Percentiles rank a stretch among this genome's conserved stretches.
Conservation (phyloP, 2,329 filamentous ascomycete genomes). For the Botrytis medusae region DNA sequence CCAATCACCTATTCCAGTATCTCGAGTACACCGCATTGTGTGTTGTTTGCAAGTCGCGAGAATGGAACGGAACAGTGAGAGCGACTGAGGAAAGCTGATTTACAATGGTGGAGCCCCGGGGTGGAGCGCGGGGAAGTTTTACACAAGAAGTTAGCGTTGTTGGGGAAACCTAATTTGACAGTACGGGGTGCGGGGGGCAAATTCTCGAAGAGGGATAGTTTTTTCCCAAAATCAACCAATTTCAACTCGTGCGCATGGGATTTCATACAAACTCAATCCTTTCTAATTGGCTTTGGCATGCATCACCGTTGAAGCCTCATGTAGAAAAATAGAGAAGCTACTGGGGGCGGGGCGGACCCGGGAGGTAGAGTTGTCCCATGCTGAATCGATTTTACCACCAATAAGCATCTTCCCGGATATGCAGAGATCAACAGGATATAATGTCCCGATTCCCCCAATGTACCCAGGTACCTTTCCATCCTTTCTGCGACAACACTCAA, state of each 20-base stretch:
- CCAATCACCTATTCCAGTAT: too few relatives aligned
- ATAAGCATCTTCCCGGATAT: not conserved
- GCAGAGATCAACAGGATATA: constrained; percentile 1
- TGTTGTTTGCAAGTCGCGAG: not conserved
- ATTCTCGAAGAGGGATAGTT: not conserved
- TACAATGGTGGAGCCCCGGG: not conserved
- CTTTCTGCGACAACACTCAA: not conserved
- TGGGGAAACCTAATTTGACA: not conserved
- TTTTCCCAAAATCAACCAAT: not conserved
- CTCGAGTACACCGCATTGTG: too few relatives aligned
- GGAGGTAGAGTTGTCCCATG: not conserved
- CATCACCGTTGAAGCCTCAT: not conserved
- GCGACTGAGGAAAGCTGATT: not conserved
- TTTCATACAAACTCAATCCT: not conserved
- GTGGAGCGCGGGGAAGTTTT: constrained; percentile 9
- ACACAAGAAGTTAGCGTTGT: not conserved
- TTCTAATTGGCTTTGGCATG: not conserved
- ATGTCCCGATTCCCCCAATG: not conserved
- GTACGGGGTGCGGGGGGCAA: not conserved
- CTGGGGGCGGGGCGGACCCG: not conserved
- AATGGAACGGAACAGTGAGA: not conserved
- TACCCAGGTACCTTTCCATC: not conserved
- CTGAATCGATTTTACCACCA: not conserved
- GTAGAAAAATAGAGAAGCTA: not conserved
- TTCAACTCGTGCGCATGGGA: not conserved